These are phyloP conservation scores for Dinochytrium kinnereticum DNA, from an alignment of 371 early-diverging fungal species.

Conservation along the genomic window DNA sequence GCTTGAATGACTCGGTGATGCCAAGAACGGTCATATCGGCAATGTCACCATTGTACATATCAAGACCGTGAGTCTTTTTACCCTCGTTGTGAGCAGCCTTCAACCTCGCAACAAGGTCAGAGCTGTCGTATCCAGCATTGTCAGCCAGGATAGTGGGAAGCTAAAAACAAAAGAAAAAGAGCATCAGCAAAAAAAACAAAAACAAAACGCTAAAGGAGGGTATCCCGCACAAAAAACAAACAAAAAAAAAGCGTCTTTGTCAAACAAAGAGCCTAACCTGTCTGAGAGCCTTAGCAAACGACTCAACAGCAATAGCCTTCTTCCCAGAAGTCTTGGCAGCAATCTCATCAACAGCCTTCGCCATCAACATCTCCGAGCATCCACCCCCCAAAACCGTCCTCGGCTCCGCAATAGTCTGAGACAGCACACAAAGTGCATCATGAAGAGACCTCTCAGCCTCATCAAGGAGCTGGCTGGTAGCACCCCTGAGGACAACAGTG, in stretches of 20 bases:
- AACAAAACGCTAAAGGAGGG: background rate
- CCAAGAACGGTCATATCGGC: constrained; percentile 88
- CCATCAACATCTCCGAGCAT: constrained; percentile 97
- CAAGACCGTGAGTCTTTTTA: constrained; percentile 81
- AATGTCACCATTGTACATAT: constrained; percentile 85
- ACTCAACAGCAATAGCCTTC: constrained; percentile 96
- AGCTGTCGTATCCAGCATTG: constrained; percentile 98
- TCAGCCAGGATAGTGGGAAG: constrained; percentile 98
- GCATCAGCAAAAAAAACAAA: background rate
- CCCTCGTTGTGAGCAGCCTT: constrained; percentile 93
- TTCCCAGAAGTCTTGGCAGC: constrained; percentile 94
- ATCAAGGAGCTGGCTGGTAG: constrained; percentile 96
- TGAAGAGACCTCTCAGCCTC: constrained; percentile 99
- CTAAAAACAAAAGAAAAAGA: constrained; percentile 36
- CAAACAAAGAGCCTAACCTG: constrained; percentile 54
- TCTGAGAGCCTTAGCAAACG: constrained; percentile 95
- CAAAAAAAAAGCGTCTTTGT: background rate
- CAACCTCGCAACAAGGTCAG: constrained; percentile 90
- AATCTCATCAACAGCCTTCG: constrained; percentile 92
- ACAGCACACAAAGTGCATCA: constrained; percentile 98
- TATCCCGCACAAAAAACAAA: no score
- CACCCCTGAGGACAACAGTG: constrained; percentile 98
- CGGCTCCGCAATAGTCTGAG: constrained; percentile 95
- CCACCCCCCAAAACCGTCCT: constrained; percentile 97
- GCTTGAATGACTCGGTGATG: constrained; percentile 97